Evolutionary conservation across 2,329 filamentous ascomycete species (phyloP).

Genomic region (Stachybotrys chlorohalonatus): DNA sequence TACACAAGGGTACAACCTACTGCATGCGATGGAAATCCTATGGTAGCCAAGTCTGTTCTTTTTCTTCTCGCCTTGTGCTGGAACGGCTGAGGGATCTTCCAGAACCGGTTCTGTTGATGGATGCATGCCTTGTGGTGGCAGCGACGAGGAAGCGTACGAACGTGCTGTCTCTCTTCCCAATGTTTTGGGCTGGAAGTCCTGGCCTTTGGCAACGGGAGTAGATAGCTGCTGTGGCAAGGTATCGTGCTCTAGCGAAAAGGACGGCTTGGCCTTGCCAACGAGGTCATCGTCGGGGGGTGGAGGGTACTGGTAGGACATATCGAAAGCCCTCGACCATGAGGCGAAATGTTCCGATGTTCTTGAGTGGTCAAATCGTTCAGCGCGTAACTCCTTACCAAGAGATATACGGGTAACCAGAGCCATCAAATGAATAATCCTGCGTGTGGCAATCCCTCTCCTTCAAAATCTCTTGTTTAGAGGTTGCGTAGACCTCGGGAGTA

Average conservation of each 20-base stretch:
- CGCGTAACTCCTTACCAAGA: neutral
- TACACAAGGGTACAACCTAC: constrained; percentile 47
- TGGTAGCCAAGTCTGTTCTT: constrained; percentile 95
- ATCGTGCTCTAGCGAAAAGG: neutral
- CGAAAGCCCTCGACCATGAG: neutral
- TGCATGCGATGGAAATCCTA: constrained; percentile 87
- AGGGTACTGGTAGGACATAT: neutral
- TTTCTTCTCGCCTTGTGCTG: constrained; percentile 36
- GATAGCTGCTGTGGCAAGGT: neutral
- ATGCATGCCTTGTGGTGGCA: neutral
- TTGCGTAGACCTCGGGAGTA: neutral
- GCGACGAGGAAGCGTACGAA: neutral
- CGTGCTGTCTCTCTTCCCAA: neutral
- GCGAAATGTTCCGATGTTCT: neutral
- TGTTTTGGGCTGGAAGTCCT: neutral
- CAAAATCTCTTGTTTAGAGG: too few relatives aligned
- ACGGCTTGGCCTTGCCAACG: too few relatives aligned
- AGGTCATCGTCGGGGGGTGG: neutral
- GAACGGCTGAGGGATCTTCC: neutral
- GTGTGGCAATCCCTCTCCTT: too few relatives aligned
- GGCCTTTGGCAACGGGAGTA: neutral
- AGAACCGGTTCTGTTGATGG: neutral
- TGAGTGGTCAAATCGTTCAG: neutral
- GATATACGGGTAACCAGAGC: neutral
- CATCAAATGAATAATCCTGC: neutral